Evolutionary conservation across 163 green algal genomes (phyloP).

Genomic region (Scenedesmus sp.): DNA sequence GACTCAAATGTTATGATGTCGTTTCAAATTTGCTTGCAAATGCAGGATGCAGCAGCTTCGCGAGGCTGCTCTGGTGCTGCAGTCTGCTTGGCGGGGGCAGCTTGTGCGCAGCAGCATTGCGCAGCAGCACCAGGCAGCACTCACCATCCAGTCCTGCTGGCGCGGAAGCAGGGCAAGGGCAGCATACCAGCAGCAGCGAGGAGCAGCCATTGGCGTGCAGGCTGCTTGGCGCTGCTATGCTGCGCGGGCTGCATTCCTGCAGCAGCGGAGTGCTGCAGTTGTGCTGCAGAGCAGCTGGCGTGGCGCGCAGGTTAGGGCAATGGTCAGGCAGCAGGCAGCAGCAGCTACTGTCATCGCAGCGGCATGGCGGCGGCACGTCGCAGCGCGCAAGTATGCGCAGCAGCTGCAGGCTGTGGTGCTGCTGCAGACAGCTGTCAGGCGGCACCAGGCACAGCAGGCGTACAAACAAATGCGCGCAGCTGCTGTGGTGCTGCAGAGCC

Average conservation of each 20-base stretch:
- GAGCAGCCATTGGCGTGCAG: constrained; percentile 35
- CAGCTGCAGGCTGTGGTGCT: not conserved
- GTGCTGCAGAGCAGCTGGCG: constrained; percentile 57
- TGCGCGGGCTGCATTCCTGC: not conserved
- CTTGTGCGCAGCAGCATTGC: constrained; percentile 23
- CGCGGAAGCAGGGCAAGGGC: constrained; percentile 14
- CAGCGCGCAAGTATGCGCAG: not conserved
- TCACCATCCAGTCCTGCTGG: constrained; percentile 52
- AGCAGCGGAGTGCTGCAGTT: constrained; percentile 21
- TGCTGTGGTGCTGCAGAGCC: constrained; percentile 51
- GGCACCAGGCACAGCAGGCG: not conserved
- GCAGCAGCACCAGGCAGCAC: constrained; percentile 33
- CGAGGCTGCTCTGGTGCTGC: constrained; percentile 17
- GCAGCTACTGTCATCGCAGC: constrained; percentile 22
- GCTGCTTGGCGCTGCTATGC: constrained; percentile 41
- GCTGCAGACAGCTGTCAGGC: constrained; percentile 45
- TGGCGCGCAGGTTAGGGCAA: constrained; percentile 20
- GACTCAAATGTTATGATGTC: not conserved
- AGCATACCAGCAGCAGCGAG: not conserved
- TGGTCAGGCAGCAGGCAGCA: not conserved
- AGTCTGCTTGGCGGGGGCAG: constrained; percentile 33
- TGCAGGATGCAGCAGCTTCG: constrained; percentile 40
- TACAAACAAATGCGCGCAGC: constrained; percentile 23
- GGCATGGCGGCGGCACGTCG: constrained; percentile 31
- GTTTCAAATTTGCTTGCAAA: not conserved